phyloP scores from a whole-genome alignment of 1,139 yeast species.

The Diutina sp. region DNA sequence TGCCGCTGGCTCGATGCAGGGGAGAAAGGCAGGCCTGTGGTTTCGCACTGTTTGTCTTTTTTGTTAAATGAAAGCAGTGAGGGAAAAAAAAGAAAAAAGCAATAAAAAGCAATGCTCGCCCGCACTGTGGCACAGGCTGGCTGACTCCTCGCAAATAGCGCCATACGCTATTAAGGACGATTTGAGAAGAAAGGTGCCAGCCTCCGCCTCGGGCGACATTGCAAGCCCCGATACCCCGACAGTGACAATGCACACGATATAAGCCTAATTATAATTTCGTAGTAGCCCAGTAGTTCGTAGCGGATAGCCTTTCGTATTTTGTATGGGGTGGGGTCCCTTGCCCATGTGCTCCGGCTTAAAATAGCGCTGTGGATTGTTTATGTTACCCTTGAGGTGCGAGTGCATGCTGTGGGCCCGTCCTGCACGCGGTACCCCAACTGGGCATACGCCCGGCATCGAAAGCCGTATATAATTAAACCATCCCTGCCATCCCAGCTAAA shows the following conservation, averaged over 20 bases:
- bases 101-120: background rate
- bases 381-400: background rate
- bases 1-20: background rate
- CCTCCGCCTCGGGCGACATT: too few species aligned
- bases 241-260: too few species aligned
- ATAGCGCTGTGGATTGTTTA: background rate
- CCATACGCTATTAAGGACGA: too few species aligned
- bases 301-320: background rate
- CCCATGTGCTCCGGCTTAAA: background rate
- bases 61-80: background rate
- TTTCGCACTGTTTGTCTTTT: background rate
- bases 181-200: too few species aligned
- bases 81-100: background rate
- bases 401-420: background rate
- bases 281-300: too few species aligned
- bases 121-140: background rate
- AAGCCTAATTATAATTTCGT: too few species aligned
- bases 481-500: background rate
- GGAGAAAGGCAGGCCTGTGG: background rate
- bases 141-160: background rate
- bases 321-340: background rate
- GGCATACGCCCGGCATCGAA: background rate
- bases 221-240: too few species aligned
- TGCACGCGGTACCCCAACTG: background rate
- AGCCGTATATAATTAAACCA: background rate